A percentile compares a stretch with the other conserved stretches of the same genome.
Conservation (phyloP, 495 filamentous ascomycete species). For the Saxophila tyrrhenica region DNA sequence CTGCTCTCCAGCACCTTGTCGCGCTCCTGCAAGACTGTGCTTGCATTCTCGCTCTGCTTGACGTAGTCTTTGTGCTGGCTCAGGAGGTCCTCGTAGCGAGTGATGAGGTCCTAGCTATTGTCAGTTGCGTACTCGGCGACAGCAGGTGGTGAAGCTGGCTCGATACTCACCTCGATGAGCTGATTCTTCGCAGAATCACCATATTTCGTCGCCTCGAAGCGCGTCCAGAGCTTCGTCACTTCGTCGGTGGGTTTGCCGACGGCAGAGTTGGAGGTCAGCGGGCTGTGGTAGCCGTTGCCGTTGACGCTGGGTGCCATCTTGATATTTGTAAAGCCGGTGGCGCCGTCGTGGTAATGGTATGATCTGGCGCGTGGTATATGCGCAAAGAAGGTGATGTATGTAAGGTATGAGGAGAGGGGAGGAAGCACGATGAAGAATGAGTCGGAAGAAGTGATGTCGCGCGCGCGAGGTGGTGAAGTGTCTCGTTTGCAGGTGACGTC, state of each 20-base stretch:
- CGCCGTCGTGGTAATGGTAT: too few relatives aligned
- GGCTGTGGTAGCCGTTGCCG: neutral
- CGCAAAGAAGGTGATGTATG: neutral
- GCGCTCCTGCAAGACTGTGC: neutral
- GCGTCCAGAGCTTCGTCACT: neutral
- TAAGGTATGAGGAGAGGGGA: neutral
- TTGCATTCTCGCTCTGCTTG: slow-evolving; percentile 1
- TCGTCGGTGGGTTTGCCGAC: neutral
- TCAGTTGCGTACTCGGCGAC: neutral
- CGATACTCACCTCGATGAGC: slow-evolving; percentile 13
- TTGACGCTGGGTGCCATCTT: neutral
- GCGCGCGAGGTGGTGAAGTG: neutral
- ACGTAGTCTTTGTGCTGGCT: slow-evolving; percentile 10
- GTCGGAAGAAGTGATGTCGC: neutral
- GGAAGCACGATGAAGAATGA: neutral
- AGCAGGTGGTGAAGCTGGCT: neutral
- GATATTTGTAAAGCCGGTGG: too few relatives aligned
- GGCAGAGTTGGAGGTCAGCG: neutral
- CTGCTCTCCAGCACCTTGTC: neutral
- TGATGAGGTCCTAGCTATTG: slow-evolving; percentile 11
- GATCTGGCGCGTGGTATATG: neutral
- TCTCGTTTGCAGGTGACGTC: neutral
- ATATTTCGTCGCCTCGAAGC: slow-evolving; percentile 12
- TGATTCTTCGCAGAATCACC: slow-evolving; percentile 10
- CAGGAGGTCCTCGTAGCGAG: slow-evolving; percentile 12